These are phyloP conservation scores for Aspergillaceae sp. DNA, from an alignment of 2,329 filamentous ascomycete species.

Conservation along the genomic window DNA sequence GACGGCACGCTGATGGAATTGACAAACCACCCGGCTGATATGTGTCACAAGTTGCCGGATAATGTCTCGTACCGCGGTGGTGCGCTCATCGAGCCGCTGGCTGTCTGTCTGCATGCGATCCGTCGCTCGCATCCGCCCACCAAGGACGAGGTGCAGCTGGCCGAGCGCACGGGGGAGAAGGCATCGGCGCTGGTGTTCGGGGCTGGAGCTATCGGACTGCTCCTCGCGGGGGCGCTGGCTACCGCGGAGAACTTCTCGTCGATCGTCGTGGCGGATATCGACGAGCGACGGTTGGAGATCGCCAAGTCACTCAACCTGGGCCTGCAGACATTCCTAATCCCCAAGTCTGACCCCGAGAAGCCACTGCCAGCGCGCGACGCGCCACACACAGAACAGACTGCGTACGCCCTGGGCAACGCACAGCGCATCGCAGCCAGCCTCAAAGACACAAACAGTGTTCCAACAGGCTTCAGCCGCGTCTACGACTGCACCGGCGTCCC, in stretches of 20 bases:
- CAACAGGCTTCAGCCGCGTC: constrained; percentile 33
- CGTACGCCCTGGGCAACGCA: constrained; percentile 27
- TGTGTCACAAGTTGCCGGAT: constrained; percentile 52
- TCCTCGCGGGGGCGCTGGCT: constrained; percentile 51
- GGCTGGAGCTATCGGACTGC: constrained; percentile 52
- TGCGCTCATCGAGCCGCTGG: constrained; percentile 52
- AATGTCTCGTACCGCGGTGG: constrained; percentile 47
- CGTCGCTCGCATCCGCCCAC: constrained; percentile 45
- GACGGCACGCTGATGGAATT: constrained; percentile 56
- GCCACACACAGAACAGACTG: constrained; percentile 23
- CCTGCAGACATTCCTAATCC: constrained; percentile 31
- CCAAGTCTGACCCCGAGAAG: constrained; percentile 18
- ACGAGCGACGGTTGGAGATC: constrained; percentile 48
- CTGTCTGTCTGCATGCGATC: constrained; percentile 53
- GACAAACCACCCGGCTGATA: constrained; percentile 53
- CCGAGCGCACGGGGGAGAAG: constrained; percentile 30
- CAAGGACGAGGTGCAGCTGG: constrained; percentile 27
- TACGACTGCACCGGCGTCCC: constrained; percentile 41
- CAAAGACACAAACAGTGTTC: constrained; percentile 16
- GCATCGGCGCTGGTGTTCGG: constrained; percentile 51
- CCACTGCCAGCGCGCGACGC: constrained; percentile 25
- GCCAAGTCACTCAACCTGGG: constrained; percentile 35
- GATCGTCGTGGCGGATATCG: constrained; percentile 55
- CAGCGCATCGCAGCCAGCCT: constrained; percentile 27
- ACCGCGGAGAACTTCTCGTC: constrained; percentile 45